Evolutionary conservation across 768 basidiomycete species (phyloP).

Genomic region (Amanita molliuscula): DNA sequence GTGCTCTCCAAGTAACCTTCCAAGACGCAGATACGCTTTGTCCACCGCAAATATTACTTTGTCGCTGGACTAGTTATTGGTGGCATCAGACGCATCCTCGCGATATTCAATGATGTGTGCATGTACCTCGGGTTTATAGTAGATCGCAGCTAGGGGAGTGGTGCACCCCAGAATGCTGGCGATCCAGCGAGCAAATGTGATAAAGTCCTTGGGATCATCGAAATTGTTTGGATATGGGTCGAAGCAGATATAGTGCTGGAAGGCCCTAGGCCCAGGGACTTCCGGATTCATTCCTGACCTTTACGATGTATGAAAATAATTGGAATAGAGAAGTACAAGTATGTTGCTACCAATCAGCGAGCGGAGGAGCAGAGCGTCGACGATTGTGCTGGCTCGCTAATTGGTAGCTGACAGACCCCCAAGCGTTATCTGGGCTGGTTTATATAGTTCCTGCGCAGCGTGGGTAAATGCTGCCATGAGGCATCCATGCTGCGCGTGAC

Average conservation of each 20-base stretch:
- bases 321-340: background rate
- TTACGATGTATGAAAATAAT: conserved; percentile 20
- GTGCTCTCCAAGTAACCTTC: conserved; percentile 39
- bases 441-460: no score
- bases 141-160: conserved; percentile 29
- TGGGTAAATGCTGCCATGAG: no score
- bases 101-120: background rate
- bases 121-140: conserved; percentile 35
- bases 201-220: conserved; percentile 28
- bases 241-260: conserved; percentile 35
- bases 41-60: conserved; percentile 42
- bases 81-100: background rate
- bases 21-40: conserved; percentile 22
- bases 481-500: no score
- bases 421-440: no score
- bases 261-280: conserved; percentile 32
- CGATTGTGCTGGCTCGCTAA: no score
- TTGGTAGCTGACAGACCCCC: no score
- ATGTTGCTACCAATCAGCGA: background rate
- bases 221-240: conserved; percentile 42
- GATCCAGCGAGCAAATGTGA: conserved; percentile 35
- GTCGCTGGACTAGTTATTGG: conserved; percentile 24
- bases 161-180: conserved; percentile 28
- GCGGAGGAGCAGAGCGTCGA: no score
- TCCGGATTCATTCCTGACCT: conserved; percentile 29